phyloP scores from a whole-genome alignment of 805 yeast genomes.

The Priceomyces melissophilus region DNA sequence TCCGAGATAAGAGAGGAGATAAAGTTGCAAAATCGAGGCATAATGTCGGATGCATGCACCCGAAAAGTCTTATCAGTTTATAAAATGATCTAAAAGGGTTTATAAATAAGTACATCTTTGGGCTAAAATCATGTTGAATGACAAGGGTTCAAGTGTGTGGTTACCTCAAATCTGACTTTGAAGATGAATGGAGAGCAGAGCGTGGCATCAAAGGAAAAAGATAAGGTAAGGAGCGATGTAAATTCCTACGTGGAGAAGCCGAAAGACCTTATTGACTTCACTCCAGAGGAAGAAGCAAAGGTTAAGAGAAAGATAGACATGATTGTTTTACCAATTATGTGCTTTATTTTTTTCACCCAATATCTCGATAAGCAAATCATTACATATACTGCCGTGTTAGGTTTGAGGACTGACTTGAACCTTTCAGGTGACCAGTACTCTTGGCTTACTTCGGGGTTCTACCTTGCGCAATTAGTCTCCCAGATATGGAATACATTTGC shows the following conservation, averaged over 20 bases:
- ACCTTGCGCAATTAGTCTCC: conserved; percentile 59
- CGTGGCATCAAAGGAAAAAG: not conserved
- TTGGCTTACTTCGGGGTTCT: conserved; percentile 39
- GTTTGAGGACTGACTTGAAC: conserved; percentile 4
- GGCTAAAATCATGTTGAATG: no score
- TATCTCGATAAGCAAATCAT: conserved; percentile 5
- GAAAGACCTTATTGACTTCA: no score
- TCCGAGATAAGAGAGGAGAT: no score
- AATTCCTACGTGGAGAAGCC: no score
- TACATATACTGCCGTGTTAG: conserved; percentile 4
- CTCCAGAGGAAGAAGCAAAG: conserved; percentile 2
- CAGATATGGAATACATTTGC: conserved; percentile 46
- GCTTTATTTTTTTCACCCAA: conserved; percentile 17
- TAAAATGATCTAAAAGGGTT: no score
- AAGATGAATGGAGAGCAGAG: not conserved
- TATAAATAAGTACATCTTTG: no score
- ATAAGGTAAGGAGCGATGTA: not conserved
- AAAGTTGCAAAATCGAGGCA: no score
- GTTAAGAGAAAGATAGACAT: conserved; percentile 3
- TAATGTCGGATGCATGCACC: no score
- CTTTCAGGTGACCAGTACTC: conserved; percentile 27
- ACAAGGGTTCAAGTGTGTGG: no score
- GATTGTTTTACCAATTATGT: not conserved
- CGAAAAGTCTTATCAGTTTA: no score
- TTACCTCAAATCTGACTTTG: no score